Evolutionary conservation across 306 rosid genomes (phyloP).

Genomic region (Casuarina cunninghamiana): DNA sequence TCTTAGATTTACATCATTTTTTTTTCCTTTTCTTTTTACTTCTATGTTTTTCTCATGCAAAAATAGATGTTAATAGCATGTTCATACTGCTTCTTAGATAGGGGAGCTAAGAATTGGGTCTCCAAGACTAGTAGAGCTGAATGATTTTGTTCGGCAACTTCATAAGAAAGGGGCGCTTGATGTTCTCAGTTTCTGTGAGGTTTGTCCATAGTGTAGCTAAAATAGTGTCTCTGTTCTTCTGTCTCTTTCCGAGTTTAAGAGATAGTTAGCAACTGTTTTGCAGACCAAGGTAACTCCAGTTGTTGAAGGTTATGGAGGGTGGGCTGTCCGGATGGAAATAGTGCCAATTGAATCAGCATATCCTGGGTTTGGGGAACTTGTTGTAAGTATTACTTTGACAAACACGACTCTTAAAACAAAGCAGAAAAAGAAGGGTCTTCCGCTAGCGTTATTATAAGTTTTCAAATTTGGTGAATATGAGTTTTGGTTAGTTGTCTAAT

Average conservation of each 20-base stretch:
- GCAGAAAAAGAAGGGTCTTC: background rate
- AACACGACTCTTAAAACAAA: slow-evolving; percentile 19
- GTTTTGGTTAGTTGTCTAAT: background rate
- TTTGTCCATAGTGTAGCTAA: slow-evolving; percentile 31
- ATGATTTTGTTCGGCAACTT: slow-evolving; percentile 76
- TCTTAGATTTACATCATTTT: slow-evolving; percentile 13
- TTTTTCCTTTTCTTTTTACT: background rate
- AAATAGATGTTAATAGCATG: slow-evolving; percentile 11
- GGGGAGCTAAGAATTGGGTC: slow-evolving; percentile 98
- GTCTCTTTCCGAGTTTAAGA: slow-evolving; percentile 35
- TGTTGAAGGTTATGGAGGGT: slow-evolving; percentile 99
- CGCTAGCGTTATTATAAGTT: background rate
- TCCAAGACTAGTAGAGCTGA: slow-evolving; percentile 74
- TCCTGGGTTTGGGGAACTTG: slow-evolving; percentile 96
- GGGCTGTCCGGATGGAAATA: slow-evolving; percentile 94
- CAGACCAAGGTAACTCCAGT: slow-evolving; percentile 99
- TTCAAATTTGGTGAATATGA: background rate
- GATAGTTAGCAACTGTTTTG: slow-evolving; percentile 28
- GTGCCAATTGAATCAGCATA: slow-evolving; percentile 97
- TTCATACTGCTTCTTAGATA: slow-evolving; percentile 56
- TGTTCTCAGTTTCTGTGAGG: slow-evolving; percentile 98
- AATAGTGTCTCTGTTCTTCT: slow-evolving; percentile 10
- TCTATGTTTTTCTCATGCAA: slow-evolving; percentile 2
- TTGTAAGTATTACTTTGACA: slow-evolving; percentile 62
- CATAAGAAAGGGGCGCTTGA: slow-evolving; percentile 81